These are phyloP conservation scores for Lecanicillium sp. DNA, from an alignment of 2,329 filamentous ascomycete species.

Conservation along the genomic window DNA sequence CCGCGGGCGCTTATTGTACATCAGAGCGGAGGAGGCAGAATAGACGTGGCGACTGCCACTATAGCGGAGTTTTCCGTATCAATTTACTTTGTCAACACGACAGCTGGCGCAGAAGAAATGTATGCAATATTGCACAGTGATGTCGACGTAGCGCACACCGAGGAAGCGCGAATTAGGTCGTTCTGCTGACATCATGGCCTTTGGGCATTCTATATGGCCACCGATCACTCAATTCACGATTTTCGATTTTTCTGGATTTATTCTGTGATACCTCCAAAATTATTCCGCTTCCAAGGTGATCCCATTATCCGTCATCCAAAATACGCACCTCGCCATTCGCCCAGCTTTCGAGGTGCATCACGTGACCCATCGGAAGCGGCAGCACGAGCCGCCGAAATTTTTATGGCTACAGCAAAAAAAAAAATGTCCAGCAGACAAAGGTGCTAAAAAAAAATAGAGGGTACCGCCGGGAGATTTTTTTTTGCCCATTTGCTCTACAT, in stretches of 20 bases:
- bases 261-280: too few relatives aligned
- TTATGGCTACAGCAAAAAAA: slow-evolving; percentile 19
- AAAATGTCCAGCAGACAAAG: background rate
- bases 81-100: slow-evolving; percentile 9
- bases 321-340: slow-evolving; percentile 2
- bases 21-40: slow-evolving; percentile 22
- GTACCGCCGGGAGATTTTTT: background rate
- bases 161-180: too few relatives aligned
- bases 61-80: slow-evolving; percentile 4
- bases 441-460: slow-evolving; percentile 12
- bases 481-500: too few relatives aligned
- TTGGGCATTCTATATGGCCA: background rate
- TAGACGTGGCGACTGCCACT: slow-evolving; percentile 12
- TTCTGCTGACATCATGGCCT: background rate
- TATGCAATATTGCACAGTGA: background rate
- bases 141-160: too few relatives aligned
- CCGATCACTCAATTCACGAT: background rate
- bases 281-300: too few relatives aligned
- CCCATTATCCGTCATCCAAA: slow-evolving; percentile 1
- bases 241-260: background rate
- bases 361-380: slow-evolving; percentile 22
- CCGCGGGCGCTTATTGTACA: slow-evolving; percentile 32
- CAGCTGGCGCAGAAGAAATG: too few relatives aligned
- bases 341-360: background rate
- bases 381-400: slow-evolving; percentile 25